Base-by-base conservation (phyloP, 2,329 filamentous ascomycete genomes). In the Tolypocladium ovalisporum region DNA sequence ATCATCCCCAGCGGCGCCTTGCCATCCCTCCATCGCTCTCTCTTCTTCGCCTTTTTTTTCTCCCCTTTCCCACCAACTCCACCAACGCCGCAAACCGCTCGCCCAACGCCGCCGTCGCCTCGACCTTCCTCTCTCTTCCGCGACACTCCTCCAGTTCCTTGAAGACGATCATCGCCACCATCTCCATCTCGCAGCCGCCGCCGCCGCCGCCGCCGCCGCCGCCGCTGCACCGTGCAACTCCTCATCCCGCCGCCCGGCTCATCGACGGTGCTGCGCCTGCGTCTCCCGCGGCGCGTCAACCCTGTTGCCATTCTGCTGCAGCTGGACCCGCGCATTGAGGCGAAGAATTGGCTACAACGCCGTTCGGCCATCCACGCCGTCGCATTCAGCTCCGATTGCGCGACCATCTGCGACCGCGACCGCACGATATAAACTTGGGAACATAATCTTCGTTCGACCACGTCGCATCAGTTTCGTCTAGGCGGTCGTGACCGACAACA, bases 11-110 rank as follows among this genome's bases (percentile, higher is more conserved):
- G 60, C 58, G 44, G 56, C 56, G 56, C 57, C 57, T 59, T 57
- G 59, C 58, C 58, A 44, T 63, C 58, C n/a, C 56, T 65, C 62
- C 66, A 66, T 67, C 63, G 57, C 60, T 58, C 62, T 60, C 63
- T 61, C 60, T 62, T 61, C 58, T 62, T 62, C 57, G 57, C 54
- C 56, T 62, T 63, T 65, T 66, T 65, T 64, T 62, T 62, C 57
- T 60, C 62, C 62, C 61, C 63, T 62, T 65, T 65, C 61, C 55
- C 57, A 52, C 63, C 61, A 64, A 64, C 65, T 66, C 65, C 65
- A 65, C 56, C 63, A 59, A 61, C 59, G 55, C 62, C 62, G 57
- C 56, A 56, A 56, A 55, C 19, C 57, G 56, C 58, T 56, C 56
- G 42, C 35, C 39, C 39, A 54, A 40, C 47, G 34, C 36, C 58